These are phyloP conservation scores for Pelargonium australe DNA, from an alignment of 441 rosid genomes.

Conservation along the genomic window DNA sequence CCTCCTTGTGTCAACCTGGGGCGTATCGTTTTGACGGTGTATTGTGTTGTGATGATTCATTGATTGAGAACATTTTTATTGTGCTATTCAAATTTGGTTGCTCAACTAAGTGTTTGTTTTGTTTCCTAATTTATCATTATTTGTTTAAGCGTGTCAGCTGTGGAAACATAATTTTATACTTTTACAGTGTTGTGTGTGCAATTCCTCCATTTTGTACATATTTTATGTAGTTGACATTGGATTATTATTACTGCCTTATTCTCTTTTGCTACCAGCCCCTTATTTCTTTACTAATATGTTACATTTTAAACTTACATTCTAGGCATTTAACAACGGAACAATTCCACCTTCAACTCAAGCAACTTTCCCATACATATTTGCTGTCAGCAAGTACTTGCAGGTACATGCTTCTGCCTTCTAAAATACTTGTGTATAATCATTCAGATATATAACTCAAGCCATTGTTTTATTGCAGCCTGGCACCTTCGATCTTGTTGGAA, in stretches of 20 bases:
- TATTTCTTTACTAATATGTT: constrained; percentile 1
- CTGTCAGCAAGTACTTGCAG: constrained; percentile 92
- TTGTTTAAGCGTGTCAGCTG: background rate
- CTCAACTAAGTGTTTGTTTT: too few relatives aligned
- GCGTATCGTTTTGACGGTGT: too few relatives aligned
- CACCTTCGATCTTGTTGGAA: constrained; percentile 90
- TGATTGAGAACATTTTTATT: too few relatives aligned
- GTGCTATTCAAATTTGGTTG: too few relatives aligned
- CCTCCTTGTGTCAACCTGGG: too few relatives aligned
- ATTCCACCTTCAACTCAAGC: constrained; percentile 77
- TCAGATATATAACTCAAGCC: background rate
- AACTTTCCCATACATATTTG: constrained; percentile 73
- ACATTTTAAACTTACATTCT: constrained; percentile 21
- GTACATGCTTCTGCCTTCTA: constrained; percentile 28
- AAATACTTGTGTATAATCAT: background rate
- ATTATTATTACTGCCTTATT: background rate
- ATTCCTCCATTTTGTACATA: background rate
- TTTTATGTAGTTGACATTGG: background rate
- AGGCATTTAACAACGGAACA: constrained; percentile 88
- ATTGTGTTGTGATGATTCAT: too few relatives aligned
- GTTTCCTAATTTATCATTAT: too few relatives aligned
- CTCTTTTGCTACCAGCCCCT: background rate
- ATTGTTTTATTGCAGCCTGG: constrained; percentile 57
- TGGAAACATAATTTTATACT: background rate
- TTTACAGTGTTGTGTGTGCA: background rate